Conservation (phyloP, 495 filamentous ascomycete species). For the Bombardia bombarda region DNA sequence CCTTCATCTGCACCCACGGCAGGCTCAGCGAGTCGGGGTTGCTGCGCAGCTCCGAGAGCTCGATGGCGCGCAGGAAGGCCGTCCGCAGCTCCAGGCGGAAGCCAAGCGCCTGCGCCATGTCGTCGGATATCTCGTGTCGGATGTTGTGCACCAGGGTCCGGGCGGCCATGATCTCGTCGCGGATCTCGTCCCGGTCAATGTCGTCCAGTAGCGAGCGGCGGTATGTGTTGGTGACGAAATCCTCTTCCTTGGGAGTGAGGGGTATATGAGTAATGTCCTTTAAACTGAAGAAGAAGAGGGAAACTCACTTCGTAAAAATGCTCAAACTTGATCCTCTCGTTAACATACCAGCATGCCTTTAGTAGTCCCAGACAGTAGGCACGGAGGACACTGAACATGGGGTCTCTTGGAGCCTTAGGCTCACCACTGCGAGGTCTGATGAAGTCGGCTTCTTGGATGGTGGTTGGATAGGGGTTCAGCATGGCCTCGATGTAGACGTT, state of each 20-base stretch:
- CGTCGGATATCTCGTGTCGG: slow-evolving; percentile 36
- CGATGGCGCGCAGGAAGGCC: slow-evolving; percentile 49
- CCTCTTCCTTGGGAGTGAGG: slow-evolving; percentile 75
- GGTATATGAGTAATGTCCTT: not conserved
- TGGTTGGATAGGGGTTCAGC: slow-evolving; percentile 59
- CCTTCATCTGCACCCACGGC: slow-evolving; percentile 40
- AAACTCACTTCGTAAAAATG: slow-evolving; percentile 74
- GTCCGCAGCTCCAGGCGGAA: slow-evolving; percentile 56
- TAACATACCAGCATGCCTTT: slow-evolving; percentile 75
- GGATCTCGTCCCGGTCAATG: slow-evolving; percentile 49
- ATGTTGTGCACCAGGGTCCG: slow-evolving; percentile 42
- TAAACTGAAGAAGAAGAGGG: not conserved
- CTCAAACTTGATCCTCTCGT: slow-evolving; percentile 62
- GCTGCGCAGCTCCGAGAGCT: slow-evolving; percentile 33
- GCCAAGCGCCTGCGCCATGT: slow-evolving; percentile 51
- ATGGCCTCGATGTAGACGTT: slow-evolving; percentile 85
- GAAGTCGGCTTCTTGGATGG: slow-evolving; percentile 65
- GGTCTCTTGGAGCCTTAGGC: slow-evolving; percentile 28
- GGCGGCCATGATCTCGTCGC: slow-evolving; percentile 53
- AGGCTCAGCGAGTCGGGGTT: slow-evolving; percentile 34
- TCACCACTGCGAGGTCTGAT: slow-evolving; percentile 21
- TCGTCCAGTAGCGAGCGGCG: slow-evolving; percentile 64
- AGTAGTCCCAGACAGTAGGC: slow-evolving; percentile 82
- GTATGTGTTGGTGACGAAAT: slow-evolving; percentile 87
- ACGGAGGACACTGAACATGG: slow-evolving; percentile 60